Percentiles rank a stretch among this genome's conserved stretches.
phyloP scores from a whole-genome alignment of 2,329 filamentous ascomycete genomes.

The Annulohypoxylon truncatum region DNA sequence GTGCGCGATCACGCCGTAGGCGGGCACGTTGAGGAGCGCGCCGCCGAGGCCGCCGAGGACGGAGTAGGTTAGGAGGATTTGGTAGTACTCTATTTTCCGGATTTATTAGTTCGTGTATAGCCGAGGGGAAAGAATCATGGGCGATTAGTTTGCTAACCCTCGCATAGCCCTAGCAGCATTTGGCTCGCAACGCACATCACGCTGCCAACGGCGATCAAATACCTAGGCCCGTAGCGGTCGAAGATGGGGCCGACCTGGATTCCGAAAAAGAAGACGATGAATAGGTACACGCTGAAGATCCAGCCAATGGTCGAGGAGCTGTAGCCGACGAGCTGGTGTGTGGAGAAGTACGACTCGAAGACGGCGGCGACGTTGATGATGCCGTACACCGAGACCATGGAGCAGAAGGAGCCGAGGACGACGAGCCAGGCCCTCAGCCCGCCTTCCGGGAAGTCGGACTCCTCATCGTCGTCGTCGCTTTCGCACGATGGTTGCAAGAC shows the following conservation, averaged over 20 bases:
- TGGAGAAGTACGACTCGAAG: constrained; percentile 80
- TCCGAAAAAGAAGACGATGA: constrained; percentile 83
- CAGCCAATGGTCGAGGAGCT: constrained; percentile 79
- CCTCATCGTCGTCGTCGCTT: constrained; percentile 27
- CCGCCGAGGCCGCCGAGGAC: constrained; percentile 78
- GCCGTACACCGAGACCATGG: constrained; percentile 76
- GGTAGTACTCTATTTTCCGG: constrained; percentile 71
- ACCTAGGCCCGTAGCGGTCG: constrained; percentile 77
- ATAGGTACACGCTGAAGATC: constrained; percentile 86
- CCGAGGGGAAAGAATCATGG: background rate
- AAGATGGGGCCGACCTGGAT: constrained; percentile 86
- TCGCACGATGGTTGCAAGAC: background rate
- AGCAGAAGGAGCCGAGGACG: constrained; percentile 80
- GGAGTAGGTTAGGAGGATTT: constrained; percentile 83
- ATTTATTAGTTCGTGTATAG: constrained; percentile 5
- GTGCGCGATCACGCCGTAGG: constrained; percentile 79
- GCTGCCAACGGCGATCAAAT: constrained; percentile 74
- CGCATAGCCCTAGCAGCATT: constrained; percentile 76
- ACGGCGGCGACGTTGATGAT: constrained; percentile 81
- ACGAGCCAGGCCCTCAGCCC: constrained; percentile 79
- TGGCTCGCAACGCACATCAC: constrained; percentile 70
- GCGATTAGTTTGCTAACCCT: constrained; percentile 55
- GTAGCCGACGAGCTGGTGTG: constrained; percentile 76
- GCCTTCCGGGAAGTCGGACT: constrained; percentile 74
- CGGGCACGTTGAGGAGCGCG: constrained; percentile 81